Evolutionary conservation across 306 rosid species (phyloP).

Genomic region (Malus domestica): ASM211411v1 NC_041803.1:14476501-14477000

Average conservation of each 20-base stretch:
- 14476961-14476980: conserved; percentile 26
- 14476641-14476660: neutral
- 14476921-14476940: conserved; percentile 18
- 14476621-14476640: conserved; percentile 5
- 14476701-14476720: conserved; percentile 9
- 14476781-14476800: conserved; percentile 23
- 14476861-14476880: conserved; percentile 17
- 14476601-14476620: neutral
- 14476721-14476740: conserved; percentile 24
- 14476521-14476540: no score
- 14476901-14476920: conserved; percentile 6
- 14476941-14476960: conserved; percentile 15
- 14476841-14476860: conserved; percentile 20
- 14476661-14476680: conserved; percentile 40
- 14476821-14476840: conserved; percentile 36
- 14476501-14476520: no score
- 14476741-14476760: conserved; percentile 24
- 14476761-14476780: conserved; percentile 25
- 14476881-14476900: conserved; percentile 18
- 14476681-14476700: conserved; percentile 31
- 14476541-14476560: no score
- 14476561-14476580: neutral
- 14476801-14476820: conserved; percentile 15
- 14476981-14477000: conserved; percentile 35
- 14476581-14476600: neutral